These are phyloP conservation scores for Blastocladiella britannica DNA, from an alignment of 192 early-diverging fungal species.

Conservation along the genomic window DNA sequence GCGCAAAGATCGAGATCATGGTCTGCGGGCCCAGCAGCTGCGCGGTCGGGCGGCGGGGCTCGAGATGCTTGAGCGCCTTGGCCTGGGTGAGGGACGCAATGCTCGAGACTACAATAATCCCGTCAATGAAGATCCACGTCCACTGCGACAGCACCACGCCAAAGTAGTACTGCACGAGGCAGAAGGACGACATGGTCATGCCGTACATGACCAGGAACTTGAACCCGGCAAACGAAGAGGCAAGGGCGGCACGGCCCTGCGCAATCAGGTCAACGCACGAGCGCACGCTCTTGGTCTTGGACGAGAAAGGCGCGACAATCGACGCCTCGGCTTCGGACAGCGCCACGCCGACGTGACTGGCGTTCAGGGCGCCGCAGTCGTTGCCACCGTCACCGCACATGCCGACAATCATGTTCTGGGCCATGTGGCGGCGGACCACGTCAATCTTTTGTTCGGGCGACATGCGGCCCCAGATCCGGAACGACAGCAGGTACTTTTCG, in stretches of 20 bases:
- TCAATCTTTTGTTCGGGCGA: conserved; percentile 54
- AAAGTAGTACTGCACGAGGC: conserved; percentile 51
- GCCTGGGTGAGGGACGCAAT: conserved; percentile 46
- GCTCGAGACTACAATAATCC: conserved; percentile 36
- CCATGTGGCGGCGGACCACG: conserved; percentile 56
- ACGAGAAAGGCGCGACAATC: conserved; percentile 67
- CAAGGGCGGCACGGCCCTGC: conserved; percentile 53
- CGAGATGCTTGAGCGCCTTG: conserved; percentile 28
- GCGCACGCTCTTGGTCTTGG: conserved; percentile 31
- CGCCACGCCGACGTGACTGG: conserved; percentile 60
- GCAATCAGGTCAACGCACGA: conserved; percentile 50
- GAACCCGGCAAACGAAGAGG: conserved; percentile 52
- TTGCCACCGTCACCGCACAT: conserved; percentile 83
- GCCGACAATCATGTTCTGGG: conserved; percentile 41
- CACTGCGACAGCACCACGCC: conserved; percentile 44
- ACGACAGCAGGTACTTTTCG: conserved; percentile 36
- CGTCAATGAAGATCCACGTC: conserved; percentile 58
- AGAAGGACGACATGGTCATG: conserved; percentile 42
- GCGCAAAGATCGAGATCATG: conserved; percentile 41
- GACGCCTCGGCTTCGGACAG: conserved; percentile 61
- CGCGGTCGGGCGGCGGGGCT: conserved; percentile 45
- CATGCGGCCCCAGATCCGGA: conserved; percentile 60
- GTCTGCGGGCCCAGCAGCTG: conserved; percentile 51
- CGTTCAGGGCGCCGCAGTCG: conserved; percentile 61
- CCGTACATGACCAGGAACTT: conserved; percentile 59